Percentiles rank a stretch among this genome's conserved stretches.
Evolutionary conservation across 805 yeast genomes (phyloP).

Genomic region (Schwanniomyces pseudopolymorphus): DNA sequence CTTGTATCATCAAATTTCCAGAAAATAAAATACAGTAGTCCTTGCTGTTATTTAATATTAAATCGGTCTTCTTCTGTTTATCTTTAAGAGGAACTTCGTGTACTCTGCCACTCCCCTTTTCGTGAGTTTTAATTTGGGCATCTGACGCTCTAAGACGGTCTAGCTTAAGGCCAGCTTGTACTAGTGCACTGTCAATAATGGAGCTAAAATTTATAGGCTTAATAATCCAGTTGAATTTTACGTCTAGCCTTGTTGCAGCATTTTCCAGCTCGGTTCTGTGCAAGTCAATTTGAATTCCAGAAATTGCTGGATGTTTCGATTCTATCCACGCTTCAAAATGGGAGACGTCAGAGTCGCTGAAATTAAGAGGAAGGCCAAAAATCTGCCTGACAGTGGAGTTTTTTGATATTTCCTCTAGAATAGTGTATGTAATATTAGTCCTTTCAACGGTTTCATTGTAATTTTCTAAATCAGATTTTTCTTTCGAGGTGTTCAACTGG

Average conservation of each 20-base stretch:
- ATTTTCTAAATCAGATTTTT: slow-evolving; percentile 8
- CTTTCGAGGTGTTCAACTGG: slow-evolving; percentile 8
- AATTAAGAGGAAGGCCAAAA: slow-evolving; percentile 28
- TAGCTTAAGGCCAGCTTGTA: slow-evolving; percentile 23
- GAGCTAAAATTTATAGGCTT: slow-evolving; percentile 23
- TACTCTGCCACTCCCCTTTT: slow-evolving; percentile 22
- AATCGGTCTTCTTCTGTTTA: not conserved
- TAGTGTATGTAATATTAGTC: slow-evolving; percentile 24
- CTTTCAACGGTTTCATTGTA: slow-evolving; percentile 14
- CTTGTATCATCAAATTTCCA: slow-evolving; percentile 23
- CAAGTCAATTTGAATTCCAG: slow-evolving; percentile 26
- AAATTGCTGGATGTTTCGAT: slow-evolving; percentile 24
- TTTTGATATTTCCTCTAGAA: slow-evolving; percentile 23
- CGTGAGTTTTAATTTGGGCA: slow-evolving; percentile 23
- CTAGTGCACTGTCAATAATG: slow-evolving; percentile 15
- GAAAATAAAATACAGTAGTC: slow-evolving; percentile 24
- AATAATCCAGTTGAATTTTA: slow-evolving; percentile 23
- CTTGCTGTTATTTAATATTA: slow-evolving; percentile 12
- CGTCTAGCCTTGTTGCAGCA: not conserved
- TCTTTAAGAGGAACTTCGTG: slow-evolving; percentile 21
- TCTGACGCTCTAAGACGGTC: slow-evolving; percentile 22
- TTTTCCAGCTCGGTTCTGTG: not conserved
- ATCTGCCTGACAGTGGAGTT: slow-evolving; percentile 21
- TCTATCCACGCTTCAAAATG: slow-evolving; percentile 31
- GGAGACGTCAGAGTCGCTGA: slow-evolving; percentile 7